phyloP scores from a whole-genome alignment of 2,329 filamentous ascomycete genomes.

The Penicillium occitanis region DNA sequence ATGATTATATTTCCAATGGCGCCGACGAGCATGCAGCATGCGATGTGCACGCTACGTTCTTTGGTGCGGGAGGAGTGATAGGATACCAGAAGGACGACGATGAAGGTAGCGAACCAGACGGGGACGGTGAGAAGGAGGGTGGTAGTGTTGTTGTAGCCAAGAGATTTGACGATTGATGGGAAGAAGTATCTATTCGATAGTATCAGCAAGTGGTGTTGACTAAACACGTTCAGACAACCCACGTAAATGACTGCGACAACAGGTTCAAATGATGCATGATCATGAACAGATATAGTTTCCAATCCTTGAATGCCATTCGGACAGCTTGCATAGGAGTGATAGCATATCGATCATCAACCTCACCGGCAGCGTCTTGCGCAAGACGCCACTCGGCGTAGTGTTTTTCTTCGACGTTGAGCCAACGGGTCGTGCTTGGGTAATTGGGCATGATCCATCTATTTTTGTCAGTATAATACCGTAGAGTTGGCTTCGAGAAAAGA shows the following conservation, averaged over 20 bases:
- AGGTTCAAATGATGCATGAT: background rate
- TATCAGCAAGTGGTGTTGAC: background rate
- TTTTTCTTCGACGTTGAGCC: background rate
- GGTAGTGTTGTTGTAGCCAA: background rate
- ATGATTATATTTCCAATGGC: background rate
- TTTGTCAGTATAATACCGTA: background rate
- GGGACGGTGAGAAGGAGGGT: background rate
- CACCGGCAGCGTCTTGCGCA: conserved; percentile 6
- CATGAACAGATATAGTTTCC: background rate
- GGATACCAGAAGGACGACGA: background rate
- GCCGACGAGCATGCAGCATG: background rate
- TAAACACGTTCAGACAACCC: background rate
- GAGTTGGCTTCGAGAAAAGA: background rate
- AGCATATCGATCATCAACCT: conserved; percentile 11
- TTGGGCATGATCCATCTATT: background rate
- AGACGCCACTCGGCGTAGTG: conserved; percentile 6
- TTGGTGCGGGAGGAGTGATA: background rate
- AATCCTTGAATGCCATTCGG: conserved; percentile 6
- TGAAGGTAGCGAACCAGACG: background rate
- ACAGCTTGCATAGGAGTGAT: conserved; percentile 8
- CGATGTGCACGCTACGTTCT: background rate
- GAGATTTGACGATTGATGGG: background rate
- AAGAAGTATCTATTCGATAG: background rate
- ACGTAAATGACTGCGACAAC: background rate
- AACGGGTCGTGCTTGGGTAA: background rate